Evolutionary conservation across 441 rosid genomes (phyloP), one percentile per base, ranked within the genome.

Genomic region (Corymbia citriodora): DNA sequence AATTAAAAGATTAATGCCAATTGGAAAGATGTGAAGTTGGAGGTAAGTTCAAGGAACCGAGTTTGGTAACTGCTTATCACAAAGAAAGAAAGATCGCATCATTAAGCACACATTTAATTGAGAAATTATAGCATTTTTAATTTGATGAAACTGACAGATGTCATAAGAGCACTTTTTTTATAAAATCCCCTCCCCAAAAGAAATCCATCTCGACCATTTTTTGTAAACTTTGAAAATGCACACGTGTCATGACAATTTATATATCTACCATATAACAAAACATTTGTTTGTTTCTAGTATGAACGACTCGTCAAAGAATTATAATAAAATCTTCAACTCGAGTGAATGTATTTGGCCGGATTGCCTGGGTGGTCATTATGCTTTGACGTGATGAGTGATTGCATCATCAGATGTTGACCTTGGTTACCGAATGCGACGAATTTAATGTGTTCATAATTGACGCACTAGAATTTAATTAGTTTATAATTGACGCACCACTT

Each of bases 121-220:
- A 68, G 3, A 79, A 40, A 79, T 79, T 4, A 5, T 1, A 11
- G 3, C 16, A 19, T 19, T 40, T 45, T 79, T 45, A 13, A 7
- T 23, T 74, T 45, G 14, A 11, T 74, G 23, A 3, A 40, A 21
- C 21, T 33, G 48, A 45, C 9, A 10, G 10, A 17, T 23, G 10
- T 12, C 52, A 23, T 10, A 7, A 74, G 2, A 40, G 7, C 49
- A 48, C 29, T 14, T 23, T 45, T 5, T 7, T 6, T 6, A 72
- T 7, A 18, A 33, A 61, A 11, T 8, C 12, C 31, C 9, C 9
- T 18, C 19, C 3, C 63, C 29, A 23, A 8, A 12, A 12, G 6
- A 40, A 23, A 17, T 52, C 14, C 2, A 2, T 74, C 29, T 40
- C 9, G 1, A 40, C 9, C 1, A 0, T 31, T 23, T 12, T 9